Evolutionary conservation across 495 filamentous ascomycete species (phyloP).

Genomic region (Xylaria intraflava): DNA sequence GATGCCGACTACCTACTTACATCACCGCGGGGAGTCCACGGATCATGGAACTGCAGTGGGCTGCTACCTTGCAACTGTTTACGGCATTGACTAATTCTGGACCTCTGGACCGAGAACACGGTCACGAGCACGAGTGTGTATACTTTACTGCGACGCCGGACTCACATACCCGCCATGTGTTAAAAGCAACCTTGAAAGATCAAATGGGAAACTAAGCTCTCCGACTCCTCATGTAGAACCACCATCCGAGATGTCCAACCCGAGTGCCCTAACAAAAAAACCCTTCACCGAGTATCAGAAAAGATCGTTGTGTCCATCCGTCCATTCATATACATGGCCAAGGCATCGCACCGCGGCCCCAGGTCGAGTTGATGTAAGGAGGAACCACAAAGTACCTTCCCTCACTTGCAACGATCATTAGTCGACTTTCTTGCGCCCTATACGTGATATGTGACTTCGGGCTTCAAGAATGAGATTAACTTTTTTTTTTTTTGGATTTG

Average conservation of each 20-base stretch:
- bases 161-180: neutral
- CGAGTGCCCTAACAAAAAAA: conserved; percentile 13
- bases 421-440: neutral
- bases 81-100: too few species aligned
- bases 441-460: neutral
- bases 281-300: conserved; percentile 22
- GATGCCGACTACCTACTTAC: too few species aligned
- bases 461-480: neutral
- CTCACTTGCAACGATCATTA: neutral
- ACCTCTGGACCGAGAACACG: conserved; percentile 2
- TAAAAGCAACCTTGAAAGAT: conserved; percentile 5
- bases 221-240: conserved; percentile 11
- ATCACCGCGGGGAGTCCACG: neutral
- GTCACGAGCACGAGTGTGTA: conserved; percentile 8
- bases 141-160: conserved; percentile 13
- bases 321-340: conserved; percentile 21
- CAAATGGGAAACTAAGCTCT: conserved; percentile 6
- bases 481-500: conserved; percentile 1
- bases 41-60: neutral
- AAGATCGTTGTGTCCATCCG: conserved; percentile 18
- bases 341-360: neutral
- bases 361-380: neutral
- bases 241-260: conserved; percentile 15
- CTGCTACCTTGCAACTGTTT: conserved; percentile 4
- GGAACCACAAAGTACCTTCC: conserved; percentile 4